A percentile compares a stretch with the other conserved stretches of the same genome.
These are phyloP conservation scores for Aspergillus jensenii DNA, from an alignment of 2,329 filamentous ascomycete species.

Conservation along the genomic window DNA sequence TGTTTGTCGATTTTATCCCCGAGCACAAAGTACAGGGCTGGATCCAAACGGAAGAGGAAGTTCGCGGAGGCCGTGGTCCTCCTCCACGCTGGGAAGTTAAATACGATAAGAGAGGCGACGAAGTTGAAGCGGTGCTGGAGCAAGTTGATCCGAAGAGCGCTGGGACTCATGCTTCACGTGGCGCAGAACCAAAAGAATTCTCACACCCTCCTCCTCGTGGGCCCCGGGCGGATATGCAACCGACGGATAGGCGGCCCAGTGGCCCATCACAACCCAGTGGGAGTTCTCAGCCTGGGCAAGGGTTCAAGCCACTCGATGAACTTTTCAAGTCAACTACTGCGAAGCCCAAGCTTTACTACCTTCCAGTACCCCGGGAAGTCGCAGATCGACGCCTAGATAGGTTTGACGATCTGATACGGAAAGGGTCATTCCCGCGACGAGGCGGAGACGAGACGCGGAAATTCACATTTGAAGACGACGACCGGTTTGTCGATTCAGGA, in stretches of 20 bases:
- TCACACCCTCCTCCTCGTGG: conserved; percentile 25
- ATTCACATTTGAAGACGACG: conserved; percentile 70
- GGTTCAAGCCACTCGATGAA: conserved; percentile 59
- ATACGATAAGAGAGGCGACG: conserved; percentile 62
- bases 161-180: conserved; percentile 16
- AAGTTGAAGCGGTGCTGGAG: conserved; percentile 58
- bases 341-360: conserved; percentile 66
- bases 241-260: conserved; percentile 28
- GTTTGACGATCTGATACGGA: conserved; percentile 48
- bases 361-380: conserved; percentile 64
- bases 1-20: conserved; percentile 90
- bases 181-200: conserved; percentile 16
- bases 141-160: conserved; percentile 41
- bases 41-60: conserved; percentile 67
- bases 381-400: conserved; percentile 64
- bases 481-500: conserved; percentile 68
- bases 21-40: conserved; percentile 70
- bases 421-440: conserved; percentile 36
- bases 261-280: conserved; percentile 18
- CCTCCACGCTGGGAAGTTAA: conserved; percentile 68
- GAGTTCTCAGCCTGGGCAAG: conserved; percentile 32
- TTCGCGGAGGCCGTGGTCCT: conserved; percentile 40
- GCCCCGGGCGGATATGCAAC: conserved; percentile 23
- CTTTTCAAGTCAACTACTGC: conserved; percentile 60
- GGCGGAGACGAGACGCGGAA: conserved; percentile 61